Base-by-base conservation (phyloP, 306 rosid species). In the Pachyrhizus erosus region DNA sequence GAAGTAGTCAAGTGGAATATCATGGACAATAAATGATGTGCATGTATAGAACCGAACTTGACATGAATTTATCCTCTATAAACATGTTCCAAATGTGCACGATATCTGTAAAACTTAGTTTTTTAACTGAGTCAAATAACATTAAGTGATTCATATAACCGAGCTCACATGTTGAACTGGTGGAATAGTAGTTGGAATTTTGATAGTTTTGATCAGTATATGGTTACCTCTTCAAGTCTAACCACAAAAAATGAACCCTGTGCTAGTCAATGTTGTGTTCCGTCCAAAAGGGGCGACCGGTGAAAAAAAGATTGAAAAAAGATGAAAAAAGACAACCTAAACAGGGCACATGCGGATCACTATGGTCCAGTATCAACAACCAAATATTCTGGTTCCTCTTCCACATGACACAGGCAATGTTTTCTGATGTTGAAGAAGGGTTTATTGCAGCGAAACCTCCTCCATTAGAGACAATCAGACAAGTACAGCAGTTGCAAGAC, bases 381-480 rank as follows among this genome's bases (percentile, higher is more conserved):
- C 80, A 82, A 78, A 82, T 86, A 78, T 86, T 82, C 57, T 62
- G 85, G 85, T 81, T 85, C 71, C 79, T 37, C 66, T 76, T 81
- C 82, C 84, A 84, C 78, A 57, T 74, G 84, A 80, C 84, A 70
- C 0, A 64, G 24, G 76, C 76, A 74, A 69, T 80, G 77, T 81
- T 70, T 85, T 82, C n/a, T 71, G 61, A 51, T 64, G 24, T 48
- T 5, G 52, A 49, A 70, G 31, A 55, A 34, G 61, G 61, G n/a
- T 37, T 73, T 34, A 57, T 66, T 61, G 82, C 23, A 80, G 81
- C 7, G 2, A 57, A 52, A 60, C 66, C 31, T 39, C 39, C 80
- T 77, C 62, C 65, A 45, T 68, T 70, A 49, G 87, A 67, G 89
- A 87, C 92, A 82, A 70, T 10, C 48, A 82, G 86, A 87, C 91